Evolutionary conservation across 805 yeast species (phyloP), one percentile per base, ranked within the genome.

Genomic region (Starmerella riodocensis): DNA sequence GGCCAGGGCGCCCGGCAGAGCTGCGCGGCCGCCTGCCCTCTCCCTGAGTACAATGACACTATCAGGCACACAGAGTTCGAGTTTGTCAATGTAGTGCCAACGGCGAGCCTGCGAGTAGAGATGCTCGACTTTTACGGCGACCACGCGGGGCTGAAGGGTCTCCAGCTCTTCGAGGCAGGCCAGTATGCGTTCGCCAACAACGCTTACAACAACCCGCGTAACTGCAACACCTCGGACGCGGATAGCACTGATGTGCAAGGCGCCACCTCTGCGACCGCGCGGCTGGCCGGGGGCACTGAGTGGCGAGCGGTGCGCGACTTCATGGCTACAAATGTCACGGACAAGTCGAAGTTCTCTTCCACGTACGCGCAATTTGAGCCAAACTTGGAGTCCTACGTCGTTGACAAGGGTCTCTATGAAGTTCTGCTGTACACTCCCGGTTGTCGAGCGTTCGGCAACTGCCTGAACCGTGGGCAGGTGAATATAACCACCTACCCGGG

Each of bases 11-110:
- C 65, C n/a, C 36, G 69, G 3, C 55, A 61, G 13, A 62, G 62
- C 53, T 91, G 98, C 64, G 94, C 85, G 57, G 93, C 94, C 1
- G 78, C 73, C 70, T 91, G 98, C 59, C 93, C 95, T 1, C 62
- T 88, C 20, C 60, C 69, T 1, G 65, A 66, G 22, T 43, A 43
- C 24, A 32, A 46, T 14, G 43, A 18, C 13, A 21, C 33, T 3
- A 18, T 36, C 5, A 30, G 35, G 23, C 84, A 67, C 53, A 88
- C 80, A 53, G 95, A 86, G 43, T 91, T 83, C 61, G 75, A 76
- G 2, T 81, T 91, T 54, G 80, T 75, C 29, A 78, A 88, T 55
- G 59, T 66, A 3, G 59, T 91, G 5, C 68, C 67, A 12, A 73
- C 85, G 24, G 61, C 69, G 30, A 63, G 69, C n/a, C 52, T 88